These are phyloP conservation scores for Pouteria glomerata DNA, from an alignment of 148 eudicot genomes.

Conservation along the genomic window DNA sequence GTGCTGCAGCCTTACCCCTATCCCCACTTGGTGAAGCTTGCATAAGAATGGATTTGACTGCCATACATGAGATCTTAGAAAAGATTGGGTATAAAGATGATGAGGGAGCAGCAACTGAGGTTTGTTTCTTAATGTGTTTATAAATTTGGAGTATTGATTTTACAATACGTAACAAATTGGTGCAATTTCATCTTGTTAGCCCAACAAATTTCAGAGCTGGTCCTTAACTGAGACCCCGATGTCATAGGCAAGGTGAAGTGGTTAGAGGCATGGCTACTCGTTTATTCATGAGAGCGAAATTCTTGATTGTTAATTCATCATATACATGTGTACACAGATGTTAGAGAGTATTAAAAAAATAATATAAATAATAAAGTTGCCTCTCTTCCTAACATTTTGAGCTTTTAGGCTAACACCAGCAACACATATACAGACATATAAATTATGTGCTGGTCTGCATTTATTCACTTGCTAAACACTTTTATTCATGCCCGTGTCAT, in stretches of 20 bases:
- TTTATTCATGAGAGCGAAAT: not conserved
- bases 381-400: no score
- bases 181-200: not conserved
- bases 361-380: no score
- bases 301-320: no score
- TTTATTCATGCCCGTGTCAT: not conserved
- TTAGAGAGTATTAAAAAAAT: no score
- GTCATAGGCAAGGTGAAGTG: not conserved
- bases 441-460: not conserved
- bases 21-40: slow-evolving; percentile 92
- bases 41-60: slow-evolving; percentile 82
- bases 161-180: not conserved
- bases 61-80: slow-evolving; percentile 79
- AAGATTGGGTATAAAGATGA: slow-evolving; percentile 86
- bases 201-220: not conserved
- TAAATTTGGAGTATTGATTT: not conserved
- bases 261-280: not conserved
- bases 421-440: not conserved
- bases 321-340: no score
- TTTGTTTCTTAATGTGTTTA: slow-evolving; percentile 26
- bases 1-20: slow-evolving; percentile 52
- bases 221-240: not conserved
- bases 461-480: not conserved
- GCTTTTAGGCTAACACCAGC: no score
- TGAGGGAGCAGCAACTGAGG: slow-evolving; percentile 98